Conservation (phyloP, 257 asterid genomes). For the Phtheirospermum japonicum region DNA sequence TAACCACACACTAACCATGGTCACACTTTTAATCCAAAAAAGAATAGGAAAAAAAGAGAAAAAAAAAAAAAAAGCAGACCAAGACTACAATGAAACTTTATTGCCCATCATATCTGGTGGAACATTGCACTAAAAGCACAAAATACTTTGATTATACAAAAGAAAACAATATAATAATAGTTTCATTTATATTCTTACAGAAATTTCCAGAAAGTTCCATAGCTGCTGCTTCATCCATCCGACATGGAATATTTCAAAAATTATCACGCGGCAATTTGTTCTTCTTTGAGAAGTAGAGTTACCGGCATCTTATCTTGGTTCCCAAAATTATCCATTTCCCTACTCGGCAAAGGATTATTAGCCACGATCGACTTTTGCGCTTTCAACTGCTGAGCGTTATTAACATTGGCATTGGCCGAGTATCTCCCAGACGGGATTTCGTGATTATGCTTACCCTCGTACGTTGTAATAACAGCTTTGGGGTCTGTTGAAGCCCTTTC, state of each 20-base stretch:
- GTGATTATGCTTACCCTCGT: conserved; percentile 87
- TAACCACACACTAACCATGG: neutral
- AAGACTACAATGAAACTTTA: too few relatives aligned
- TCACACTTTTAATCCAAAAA: neutral
- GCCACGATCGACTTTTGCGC: conserved; percentile 30
- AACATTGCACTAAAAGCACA: too few relatives aligned
- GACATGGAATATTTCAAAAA: conserved; percentile 1
- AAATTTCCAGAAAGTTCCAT: conserved; percentile 5
- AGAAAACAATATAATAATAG: conserved; percentile 5
- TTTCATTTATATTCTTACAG: conserved; percentile 24
- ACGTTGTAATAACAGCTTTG: conserved; percentile 79
- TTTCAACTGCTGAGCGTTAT: conserved; percentile 31
- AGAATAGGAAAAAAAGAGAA: too few relatives aligned
- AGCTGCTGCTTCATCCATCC: neutral
- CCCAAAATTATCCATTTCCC: conserved; percentile 37
- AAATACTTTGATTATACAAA: conserved; percentile 26
- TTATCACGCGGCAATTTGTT: conserved; percentile 45
- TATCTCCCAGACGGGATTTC: conserved; percentile 63
- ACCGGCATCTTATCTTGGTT: conserved; percentile 36
- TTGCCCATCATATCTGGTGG: too few relatives aligned
- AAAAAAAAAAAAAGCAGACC: too few relatives aligned
- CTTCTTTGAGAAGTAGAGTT: conserved; percentile 58
- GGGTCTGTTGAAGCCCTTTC: conserved; percentile 89
- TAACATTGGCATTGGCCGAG: conserved; percentile 24
- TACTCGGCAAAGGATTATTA: conserved; percentile 31